Evolutionary conservation across 2,329 filamentous ascomycete genomes (phyloP), one percentile per base, ranked within the genome.

Genomic region (Ascochyta lentis): DNA sequence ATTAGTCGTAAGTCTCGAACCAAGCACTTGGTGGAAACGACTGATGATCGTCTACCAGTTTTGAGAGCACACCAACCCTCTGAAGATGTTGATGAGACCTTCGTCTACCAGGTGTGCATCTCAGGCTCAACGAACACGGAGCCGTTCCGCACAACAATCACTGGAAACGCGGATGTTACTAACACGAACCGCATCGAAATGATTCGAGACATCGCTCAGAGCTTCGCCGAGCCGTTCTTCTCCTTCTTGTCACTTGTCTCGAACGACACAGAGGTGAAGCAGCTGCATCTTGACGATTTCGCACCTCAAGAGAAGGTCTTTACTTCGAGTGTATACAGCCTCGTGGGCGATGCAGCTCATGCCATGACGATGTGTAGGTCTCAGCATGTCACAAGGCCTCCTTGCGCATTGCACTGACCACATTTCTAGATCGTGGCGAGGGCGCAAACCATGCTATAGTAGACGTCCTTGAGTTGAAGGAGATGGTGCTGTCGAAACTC

Each of bases 291-390:
- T n/a, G 54, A 55, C 27, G 58, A 60, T 43, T 60, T 45, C 13
- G 27, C 26, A 12, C 49, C 49, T 4, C 39, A 6, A 23, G 29
- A 31, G 9, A 27, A 50, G 6, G 29, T 4, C 1, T 12, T 16
- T 27, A 44, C 45, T 2, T 13, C 48, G 8, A 22, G 40, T 29
- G 33, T 27, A 35, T 35, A 43, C 15, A 48, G 44, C 3, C 41
- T 59, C 13, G 40, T 59, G 12, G 57, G 53, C 6, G 53, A 56
- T 37, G 53, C 57, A 12, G 35, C 54, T 34, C 57, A 54, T 33
- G 44, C 57, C 6, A 59, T 59, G 53, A 43, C 57, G 4, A 59
- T 56, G 57, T 56, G 49, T 54, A 46, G 43, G 46, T 35, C 12
- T 13, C 16, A 4, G 16, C 22, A 15, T 8, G 3, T 10, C 9